Percentiles rank a stretch among this genome's conserved stretches.
phyloP scores from a whole-genome alignment of 1,284 basidiomycete genomes.

The Schizophyllum amplum region DNA sequence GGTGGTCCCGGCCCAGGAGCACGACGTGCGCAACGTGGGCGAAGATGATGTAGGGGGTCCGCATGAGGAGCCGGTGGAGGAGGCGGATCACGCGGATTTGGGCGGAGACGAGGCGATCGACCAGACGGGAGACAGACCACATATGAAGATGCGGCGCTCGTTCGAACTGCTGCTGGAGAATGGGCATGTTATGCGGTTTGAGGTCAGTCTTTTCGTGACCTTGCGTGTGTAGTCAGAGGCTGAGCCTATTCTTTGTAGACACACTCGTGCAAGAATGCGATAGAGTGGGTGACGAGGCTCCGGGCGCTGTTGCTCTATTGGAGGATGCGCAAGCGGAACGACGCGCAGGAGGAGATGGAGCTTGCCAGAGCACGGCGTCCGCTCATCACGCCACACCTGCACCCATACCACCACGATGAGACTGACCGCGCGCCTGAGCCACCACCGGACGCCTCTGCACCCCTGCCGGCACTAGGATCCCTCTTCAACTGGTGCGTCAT shows the following conservation, averaged over 20 bases:
- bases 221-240: too few species aligned
- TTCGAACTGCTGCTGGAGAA: slow-evolving; percentile 71
- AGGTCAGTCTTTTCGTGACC: slow-evolving; percentile 37
- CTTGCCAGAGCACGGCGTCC: slow-evolving; percentile 49
- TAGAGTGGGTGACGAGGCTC: slow-evolving; percentile 75
- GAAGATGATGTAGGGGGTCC: slow-evolving; percentile 1
- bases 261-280: slow-evolving; percentile 51
- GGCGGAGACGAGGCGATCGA: slow-evolving; percentile 59
- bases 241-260: slow-evolving; percentile 33
- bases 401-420: slow-evolving; percentile 28
- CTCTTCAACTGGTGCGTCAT: slow-evolving; percentile 80
- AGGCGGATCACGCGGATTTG: slow-evolving; percentile 41
- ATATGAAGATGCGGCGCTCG: slow-evolving; percentile 53
- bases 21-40: slow-evolving; percentile 21
- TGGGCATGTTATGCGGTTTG: slow-evolving; percentile 65
- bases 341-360: slow-evolving; percentile 76
- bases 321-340: slow-evolving; percentile 60
- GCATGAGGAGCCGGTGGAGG: slow-evolving; percentile 13
- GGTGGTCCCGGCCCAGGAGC: slow-evolving; percentile 27
- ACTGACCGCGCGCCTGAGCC: slow-evolving; percentile 37
- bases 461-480: slow-evolving; percentile 47
- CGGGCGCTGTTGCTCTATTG: slow-evolving; percentile 67
- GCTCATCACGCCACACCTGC: slow-evolving; percentile 47
- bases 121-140: slow-evolving; percentile 34
- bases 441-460: slow-evolving; percentile 39